Evolutionary conservation across 106 monocot species (phyloP).

Genomic region (Apostasia ramifera): DNA sequence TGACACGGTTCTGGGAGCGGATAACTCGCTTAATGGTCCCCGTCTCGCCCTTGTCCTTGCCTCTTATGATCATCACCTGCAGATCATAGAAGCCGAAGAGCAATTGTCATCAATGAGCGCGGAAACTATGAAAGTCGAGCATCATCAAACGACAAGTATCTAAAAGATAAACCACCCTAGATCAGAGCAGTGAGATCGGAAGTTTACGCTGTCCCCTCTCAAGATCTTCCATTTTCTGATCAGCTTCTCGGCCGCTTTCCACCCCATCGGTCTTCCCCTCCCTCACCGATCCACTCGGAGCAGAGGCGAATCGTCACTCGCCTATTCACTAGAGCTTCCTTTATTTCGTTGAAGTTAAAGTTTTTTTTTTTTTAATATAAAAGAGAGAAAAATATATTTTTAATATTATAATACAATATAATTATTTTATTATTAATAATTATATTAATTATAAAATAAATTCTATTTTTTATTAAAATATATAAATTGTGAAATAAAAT

Average conservation of each 20-base stretch:
- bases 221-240: slow-evolving; percentile 23
- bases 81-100: neutral
- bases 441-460: too few species aligned
- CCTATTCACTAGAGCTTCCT: too few species aligned
- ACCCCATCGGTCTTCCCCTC: slow-evolving; percentile 11
- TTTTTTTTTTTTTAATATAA: too few species aligned
- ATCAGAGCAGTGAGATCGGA: neutral
- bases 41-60: slow-evolving; percentile 89
- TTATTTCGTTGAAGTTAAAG: too few species aligned
- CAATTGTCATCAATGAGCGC: neutral
- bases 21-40: slow-evolving; percentile 85
- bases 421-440: too few species aligned
- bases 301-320: too few species aligned
- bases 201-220: slow-evolving; percentile 18
- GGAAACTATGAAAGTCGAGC: neutral
- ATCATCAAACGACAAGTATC: too few species aligned
- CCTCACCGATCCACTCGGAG: too few species aligned
- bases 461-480: too few species aligned
- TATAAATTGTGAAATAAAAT: too few species aligned
- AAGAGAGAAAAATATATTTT: too few species aligned
- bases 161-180: neutral
- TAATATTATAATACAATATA: too few species aligned
- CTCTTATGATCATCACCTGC: slow-evolving; percentile 90
- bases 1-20: slow-evolving; percentile 87
- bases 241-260: slow-evolving; percentile 25